A percentile compares a stretch with the other conserved stretches of the same genome.
These are phyloP conservation scores for Pyrus pyrifolia DNA, from an alignment of 306 rosid genomes.

Conservation along the genomic window DNA sequence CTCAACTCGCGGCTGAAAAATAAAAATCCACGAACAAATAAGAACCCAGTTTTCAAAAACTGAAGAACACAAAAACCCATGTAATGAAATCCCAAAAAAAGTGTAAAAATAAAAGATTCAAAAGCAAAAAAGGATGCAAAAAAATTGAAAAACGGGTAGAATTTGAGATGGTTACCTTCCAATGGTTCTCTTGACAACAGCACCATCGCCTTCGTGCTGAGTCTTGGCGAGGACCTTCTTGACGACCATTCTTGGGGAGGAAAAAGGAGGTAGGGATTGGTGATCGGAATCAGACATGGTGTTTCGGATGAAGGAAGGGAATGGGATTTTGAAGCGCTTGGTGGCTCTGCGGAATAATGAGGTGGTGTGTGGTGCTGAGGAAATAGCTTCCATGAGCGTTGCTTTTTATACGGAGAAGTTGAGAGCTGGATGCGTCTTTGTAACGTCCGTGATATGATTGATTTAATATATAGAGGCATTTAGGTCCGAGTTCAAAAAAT, in stretches of 20 bases:
- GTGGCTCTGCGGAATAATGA: neutral
- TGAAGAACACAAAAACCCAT: neutral
- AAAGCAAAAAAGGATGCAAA: no score
- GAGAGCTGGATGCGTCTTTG: neutral
- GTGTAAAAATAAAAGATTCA: no score
- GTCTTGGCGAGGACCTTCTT: slow-evolving; percentile 43
- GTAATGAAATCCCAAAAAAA: neutral
- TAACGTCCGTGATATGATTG: neutral
- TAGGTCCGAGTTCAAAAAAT: no score
- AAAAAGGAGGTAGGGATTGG: slow-evolving; percentile 17
- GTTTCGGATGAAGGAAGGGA: slow-evolving; percentile 4
- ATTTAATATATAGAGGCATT: neutral
- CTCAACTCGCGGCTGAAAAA: slow-evolving; percentile 37
- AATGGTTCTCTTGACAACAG: slow-evolving; percentile 46
- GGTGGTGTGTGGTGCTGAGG: neutral
- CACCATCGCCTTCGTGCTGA: slow-evolving; percentile 46
- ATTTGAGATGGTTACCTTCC: slow-evolving; percentile 30
- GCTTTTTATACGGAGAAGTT: neutral
- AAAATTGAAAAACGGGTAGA: no score
- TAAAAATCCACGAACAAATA: slow-evolving; percentile 1
- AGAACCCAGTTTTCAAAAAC: slow-evolving; percentile 6
- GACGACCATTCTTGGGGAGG: slow-evolving; percentile 51
- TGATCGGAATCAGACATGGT: slow-evolving; percentile 41
- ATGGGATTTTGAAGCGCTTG: neutral
- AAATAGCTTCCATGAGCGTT: slow-evolving; percentile 10